These are phyloP conservation scores for Elsinoe batatas DNA, from an alignment of 2,329 filamentous ascomycete species.

Conservation along the genomic window DNA sequence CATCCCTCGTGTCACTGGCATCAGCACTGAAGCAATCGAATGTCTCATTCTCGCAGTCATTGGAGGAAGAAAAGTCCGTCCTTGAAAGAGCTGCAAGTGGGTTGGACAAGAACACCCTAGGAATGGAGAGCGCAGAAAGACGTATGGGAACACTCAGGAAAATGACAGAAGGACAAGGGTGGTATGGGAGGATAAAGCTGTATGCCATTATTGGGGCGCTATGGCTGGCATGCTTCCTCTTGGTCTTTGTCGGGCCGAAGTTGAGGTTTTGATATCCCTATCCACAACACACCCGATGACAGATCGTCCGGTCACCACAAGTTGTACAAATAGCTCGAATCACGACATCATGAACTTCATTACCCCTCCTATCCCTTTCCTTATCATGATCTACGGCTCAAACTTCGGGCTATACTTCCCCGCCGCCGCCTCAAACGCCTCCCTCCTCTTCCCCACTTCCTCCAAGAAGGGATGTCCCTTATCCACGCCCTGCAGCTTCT, in stretches of 20 bases:
- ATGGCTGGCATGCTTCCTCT: constrained; percentile 64
- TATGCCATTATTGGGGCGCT: constrained; percentile 76
- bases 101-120: constrained; percentile 64
- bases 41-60: constrained; percentile 56
- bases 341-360: constrained; percentile 4
- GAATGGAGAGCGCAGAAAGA: constrained; percentile 65
- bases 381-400: constrained; percentile 36
- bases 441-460: constrained; percentile 76
- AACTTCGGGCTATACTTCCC: constrained; percentile 82
- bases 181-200: constrained; percentile 67
- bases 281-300: too few species aligned
- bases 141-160: constrained; percentile 66
- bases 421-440: constrained; percentile 76
- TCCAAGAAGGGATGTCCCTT: constrained; percentile 53
- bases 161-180: constrained; percentile 82
- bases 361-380: background rate
- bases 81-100: constrained; percentile 62
- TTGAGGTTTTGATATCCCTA: constrained; percentile 55
- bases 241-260: constrained; percentile 84
- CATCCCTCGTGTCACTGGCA: constrained; percentile 73
- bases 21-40: constrained; percentile 66
- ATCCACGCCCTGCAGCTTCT: constrained; percentile 36
- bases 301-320: background rate
- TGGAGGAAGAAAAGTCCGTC: constrained; percentile 66
- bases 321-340: background rate